These are phyloP conservation scores for Pholiota adiposa DNA, from an alignment of 1,284 basidiomycete genomes.

Conservation along the genomic window DNA sequence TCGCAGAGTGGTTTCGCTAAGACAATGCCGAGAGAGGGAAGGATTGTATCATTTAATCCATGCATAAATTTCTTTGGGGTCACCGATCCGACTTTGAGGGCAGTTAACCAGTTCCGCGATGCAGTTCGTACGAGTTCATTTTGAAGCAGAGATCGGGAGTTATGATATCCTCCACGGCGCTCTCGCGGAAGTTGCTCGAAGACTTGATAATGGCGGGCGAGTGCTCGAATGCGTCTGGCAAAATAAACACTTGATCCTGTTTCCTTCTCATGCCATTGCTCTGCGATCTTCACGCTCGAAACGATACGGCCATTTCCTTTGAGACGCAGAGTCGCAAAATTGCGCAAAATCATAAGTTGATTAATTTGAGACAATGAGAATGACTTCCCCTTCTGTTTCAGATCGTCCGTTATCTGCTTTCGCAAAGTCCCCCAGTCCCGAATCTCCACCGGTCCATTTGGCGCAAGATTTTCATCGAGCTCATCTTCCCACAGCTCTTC, in stretches of 20 bases:
- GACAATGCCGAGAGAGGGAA: constrained; percentile 31
- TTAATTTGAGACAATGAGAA: constrained; percentile 33
- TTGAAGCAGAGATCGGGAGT: constrained; percentile 25
- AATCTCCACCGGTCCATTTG: constrained; percentile 15
- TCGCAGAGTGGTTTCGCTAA: constrained; percentile 16
- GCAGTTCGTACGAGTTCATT: constrained; percentile 29
- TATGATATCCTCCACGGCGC: constrained; percentile 30
- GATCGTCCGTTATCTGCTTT: constrained; percentile 30
- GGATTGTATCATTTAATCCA: constrained; percentile 31
- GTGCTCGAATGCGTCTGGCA: constrained; percentile 31
- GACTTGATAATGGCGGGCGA: constrained; percentile 41
- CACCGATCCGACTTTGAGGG: constrained; percentile 17
- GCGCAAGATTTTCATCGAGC: constrained; percentile 13
- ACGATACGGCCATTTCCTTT: constrained; percentile 31
- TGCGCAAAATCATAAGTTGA: constrained; percentile 36
- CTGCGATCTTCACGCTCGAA: constrained; percentile 38
- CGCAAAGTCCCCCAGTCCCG: constrained; percentile 27
- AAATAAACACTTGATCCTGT: constrained; percentile 24
- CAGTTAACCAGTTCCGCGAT: constrained; percentile 15
- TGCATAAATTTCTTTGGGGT: constrained; percentile 30
- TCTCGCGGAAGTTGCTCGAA: constrained; percentile 39
- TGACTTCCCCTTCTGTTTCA: constrained; percentile 14
- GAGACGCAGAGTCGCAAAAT: constrained; percentile 39
- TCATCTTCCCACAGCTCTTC: constrained; percentile 22
- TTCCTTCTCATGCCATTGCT: constrained; percentile 35